phyloP scores from a whole-genome alignment of 495 filamentous ascomycete species.

The Hyaloscypha finlandica region DNA sequence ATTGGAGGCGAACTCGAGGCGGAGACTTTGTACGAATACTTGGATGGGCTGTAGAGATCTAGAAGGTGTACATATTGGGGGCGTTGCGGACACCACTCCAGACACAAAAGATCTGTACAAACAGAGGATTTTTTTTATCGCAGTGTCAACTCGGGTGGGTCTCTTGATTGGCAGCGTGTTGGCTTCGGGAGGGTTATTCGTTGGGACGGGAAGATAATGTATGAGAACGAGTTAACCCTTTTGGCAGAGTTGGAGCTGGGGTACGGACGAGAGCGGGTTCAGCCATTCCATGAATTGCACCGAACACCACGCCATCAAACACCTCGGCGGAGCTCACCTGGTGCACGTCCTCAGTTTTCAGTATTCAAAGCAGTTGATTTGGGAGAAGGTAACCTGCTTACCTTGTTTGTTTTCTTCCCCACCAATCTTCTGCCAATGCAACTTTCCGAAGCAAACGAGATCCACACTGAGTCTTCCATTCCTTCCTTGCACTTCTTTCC shows the following conservation, averaged over 20 bases:
- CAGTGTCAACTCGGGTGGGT: neutral
- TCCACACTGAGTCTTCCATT: neutral
- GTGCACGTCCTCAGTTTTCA: too few relatives aligned
- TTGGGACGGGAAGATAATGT: too few relatives aligned
- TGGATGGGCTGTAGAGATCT: neutral
- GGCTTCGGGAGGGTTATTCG: too few relatives aligned
- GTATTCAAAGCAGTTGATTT: too few relatives aligned
- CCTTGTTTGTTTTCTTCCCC: neutral
- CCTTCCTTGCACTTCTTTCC: neutral
- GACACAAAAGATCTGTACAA: neutral
- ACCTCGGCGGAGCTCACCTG: too few relatives aligned
- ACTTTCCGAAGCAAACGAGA: conserved; percentile 4
- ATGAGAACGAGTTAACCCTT: too few relatives aligned
- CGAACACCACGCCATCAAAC: too few relatives aligned
- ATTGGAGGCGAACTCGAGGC: neutral
- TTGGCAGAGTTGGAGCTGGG: too few relatives aligned
- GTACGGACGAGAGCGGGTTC: too few relatives aligned
- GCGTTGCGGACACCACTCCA: conserved; percentile 1
- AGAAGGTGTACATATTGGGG: neutral
- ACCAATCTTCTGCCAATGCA: neutral
- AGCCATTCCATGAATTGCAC: too few relatives aligned
- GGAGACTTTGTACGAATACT: neutral
- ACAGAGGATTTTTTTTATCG: neutral
- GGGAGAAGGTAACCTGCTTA: neutral
- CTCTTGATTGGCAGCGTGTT: too few relatives aligned